Base-by-base conservation (phyloP, 495 filamentous ascomycete genomes). In the Talaromyces wortmannii region DNA sequence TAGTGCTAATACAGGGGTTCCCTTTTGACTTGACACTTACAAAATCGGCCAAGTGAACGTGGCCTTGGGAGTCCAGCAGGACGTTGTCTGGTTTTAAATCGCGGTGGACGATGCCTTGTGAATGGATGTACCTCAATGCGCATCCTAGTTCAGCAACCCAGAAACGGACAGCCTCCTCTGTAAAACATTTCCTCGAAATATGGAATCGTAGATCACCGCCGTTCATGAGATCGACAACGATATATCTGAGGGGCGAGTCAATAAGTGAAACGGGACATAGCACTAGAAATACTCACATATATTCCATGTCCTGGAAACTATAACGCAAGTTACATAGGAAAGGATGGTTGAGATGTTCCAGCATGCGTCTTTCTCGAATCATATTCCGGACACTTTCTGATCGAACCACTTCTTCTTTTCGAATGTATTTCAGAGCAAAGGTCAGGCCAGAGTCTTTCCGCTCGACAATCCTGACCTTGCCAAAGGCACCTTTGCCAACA, bases 11-110 rank as follows among this genome's bases (percentile, higher is more conserved):
- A 31, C 23, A 48, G 11, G 23, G 5, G 18, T 11, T 13, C 10
- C 2, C 2, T 16, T 30, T 18, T 11, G 29, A 45, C 13, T n/a
- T n/a, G 36, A 30, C 16, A 75, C 90, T 60, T 79, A 96, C 92
- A 75, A 98, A 98, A 71, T 98, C 94, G 56, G 94, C 94, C 68
- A 98, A 81, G 76, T 98, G 95, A 45, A 97, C 91, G 71, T 98
- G 94, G 11, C 94, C 94, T 57, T 97, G 91, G 0, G 84, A 87
- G 63, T 97, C 94, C 40, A 98, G 78, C 31, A 98, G 75, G 46
- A 97, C 90, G 67, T 98, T 98, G 68, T 98, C 94, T 0, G 94
- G 94, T 73, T 98, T 98, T 43, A 97, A 82, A 73, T 98, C 94
- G 60, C 92, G 82, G 71, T 98, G 92, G 61, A 98, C 90, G 66